Evolutionary conservation across 805 yeast genomes (phyloP), one percentile per base, ranked within the genome.

Genomic region (Metschnikowia lachancei): DNA sequence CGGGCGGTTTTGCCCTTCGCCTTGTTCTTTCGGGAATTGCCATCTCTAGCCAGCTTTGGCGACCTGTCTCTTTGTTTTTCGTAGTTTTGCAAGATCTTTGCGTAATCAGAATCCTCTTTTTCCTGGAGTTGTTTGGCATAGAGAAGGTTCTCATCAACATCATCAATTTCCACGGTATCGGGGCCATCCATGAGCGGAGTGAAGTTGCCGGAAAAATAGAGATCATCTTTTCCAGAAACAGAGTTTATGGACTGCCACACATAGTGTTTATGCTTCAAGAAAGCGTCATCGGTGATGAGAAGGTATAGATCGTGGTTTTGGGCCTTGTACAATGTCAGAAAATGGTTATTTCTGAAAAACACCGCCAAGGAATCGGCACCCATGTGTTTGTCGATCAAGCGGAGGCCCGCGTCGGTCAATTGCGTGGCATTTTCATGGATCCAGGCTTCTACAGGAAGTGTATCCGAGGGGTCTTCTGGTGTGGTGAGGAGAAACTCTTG

Each of bases 261-360:
- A 16, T 85, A 76, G 9, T 26, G 32, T n/a, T 56, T 58, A 20
- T 58, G 56, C 1, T 62, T 57, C 30, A 53, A 69, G 57, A 80
- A 85, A 3, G 94, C 89, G 13, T 74, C 68, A 60, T 94, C 97
- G 1, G 94, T 87, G 2, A 87, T 83, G 22, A 92, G 69, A 4
- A 79, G 64, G 59, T 78, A 89, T 28, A 92, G 68, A 34, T 64
- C 74, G 36, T 59, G 55, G 45, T 74, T 73, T 24, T 71, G 72
- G 34, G 65, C 66, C 58, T 82, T 83, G 55, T 72, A 77, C 10
- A 91, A 61, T 0, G 97, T 88, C 52, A 78, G 78, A 65, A 87
- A 92, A 63, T 90, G 97, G 63, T 94, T 91, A 64, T 94, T 92
- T 59, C 97, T 76, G 69, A 91, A 94, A 51, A 92, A 77, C 0